Evolutionary conservation across 352 stramenopile genomes (phyloP).

Genomic region (Globisporangium irregulare): DNA sequence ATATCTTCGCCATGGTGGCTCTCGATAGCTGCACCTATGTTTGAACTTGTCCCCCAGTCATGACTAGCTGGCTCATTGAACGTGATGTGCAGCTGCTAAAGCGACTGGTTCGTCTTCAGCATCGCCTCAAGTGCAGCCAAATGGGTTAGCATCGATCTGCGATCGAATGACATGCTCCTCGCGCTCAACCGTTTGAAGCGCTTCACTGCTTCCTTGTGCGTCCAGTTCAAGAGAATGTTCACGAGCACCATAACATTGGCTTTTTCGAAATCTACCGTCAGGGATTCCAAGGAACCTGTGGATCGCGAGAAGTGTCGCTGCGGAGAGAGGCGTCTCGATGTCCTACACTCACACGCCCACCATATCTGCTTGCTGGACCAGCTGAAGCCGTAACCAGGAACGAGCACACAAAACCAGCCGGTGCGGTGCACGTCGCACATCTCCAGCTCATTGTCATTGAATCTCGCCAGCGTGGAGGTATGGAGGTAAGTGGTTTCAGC

Average conservation of each 20-base stretch:
- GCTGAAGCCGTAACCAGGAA: no score
- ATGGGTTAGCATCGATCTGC: no score
- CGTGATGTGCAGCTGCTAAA: not conserved
- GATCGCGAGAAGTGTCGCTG: no score
- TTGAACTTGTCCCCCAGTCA: not conserved
- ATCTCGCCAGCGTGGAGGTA: no score
- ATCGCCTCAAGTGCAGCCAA: no score
- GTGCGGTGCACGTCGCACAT: no score
- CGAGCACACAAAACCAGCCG: no score
- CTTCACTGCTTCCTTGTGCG: not conserved
- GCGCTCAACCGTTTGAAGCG: not conserved
- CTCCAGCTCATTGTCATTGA: no score
- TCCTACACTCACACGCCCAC: no score
- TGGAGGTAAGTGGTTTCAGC: no score
- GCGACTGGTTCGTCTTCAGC: not conserved
- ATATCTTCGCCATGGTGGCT: not conserved
- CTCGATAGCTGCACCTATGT: not conserved
- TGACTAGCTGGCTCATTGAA: not conserved
- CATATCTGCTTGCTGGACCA: no score
- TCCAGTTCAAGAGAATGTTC: not conserved
- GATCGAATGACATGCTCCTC: not conserved
- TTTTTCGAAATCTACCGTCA: not conserved
- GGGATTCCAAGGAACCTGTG: not conserved
- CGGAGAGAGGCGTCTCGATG: no score
- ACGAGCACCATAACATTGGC: not conserved